Conservation (phyloP, 768 basidiomycete genomes). For the Nevesoporus exiguus region DNA sequence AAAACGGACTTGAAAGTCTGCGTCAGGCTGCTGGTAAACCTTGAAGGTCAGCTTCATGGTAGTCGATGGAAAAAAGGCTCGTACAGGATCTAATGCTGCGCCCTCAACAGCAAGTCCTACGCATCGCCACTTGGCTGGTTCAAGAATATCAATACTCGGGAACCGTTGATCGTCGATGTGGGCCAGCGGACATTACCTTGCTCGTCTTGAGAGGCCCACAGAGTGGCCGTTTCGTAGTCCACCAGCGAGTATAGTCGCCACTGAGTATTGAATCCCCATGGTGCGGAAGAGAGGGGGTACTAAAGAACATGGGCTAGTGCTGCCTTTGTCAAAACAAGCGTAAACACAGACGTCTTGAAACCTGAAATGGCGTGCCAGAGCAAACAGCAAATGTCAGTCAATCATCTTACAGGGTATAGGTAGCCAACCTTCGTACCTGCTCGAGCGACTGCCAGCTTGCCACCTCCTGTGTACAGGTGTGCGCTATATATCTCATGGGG, state of each 20-base stretch:
- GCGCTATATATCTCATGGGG: too few species aligned
- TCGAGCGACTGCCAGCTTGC: too few species aligned
- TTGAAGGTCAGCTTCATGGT: conserved; percentile 6
- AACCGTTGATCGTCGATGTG: neutral
- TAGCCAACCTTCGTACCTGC: too few species aligned
- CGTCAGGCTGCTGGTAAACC: conserved; percentile 1
- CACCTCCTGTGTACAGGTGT: too few species aligned
- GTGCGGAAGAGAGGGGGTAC: too few species aligned
- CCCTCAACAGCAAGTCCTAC: neutral
- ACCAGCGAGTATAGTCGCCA: neutral
- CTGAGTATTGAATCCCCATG: too few species aligned
- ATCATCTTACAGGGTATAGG: too few species aligned
- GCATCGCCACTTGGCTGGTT: neutral
- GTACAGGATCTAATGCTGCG: conserved; percentile 1
- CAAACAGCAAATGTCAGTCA: too few species aligned
- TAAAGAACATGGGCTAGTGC: too few species aligned
- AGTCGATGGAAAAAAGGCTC: neutral
- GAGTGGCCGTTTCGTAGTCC: too few species aligned
- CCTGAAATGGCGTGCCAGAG: too few species aligned
- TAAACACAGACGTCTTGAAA: too few species aligned
- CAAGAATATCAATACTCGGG: neutral
- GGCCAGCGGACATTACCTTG: neutral
- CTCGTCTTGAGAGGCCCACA: neutral
- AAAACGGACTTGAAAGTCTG: conserved; percentile 1
- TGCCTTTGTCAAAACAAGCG: neutral